A percentile compares a stretch with the other conserved stretches of the same genome.
phyloP scores from a whole-genome alignment of 2,329 filamentous ascomycete genomes.

The Capronia americana region DNA sequence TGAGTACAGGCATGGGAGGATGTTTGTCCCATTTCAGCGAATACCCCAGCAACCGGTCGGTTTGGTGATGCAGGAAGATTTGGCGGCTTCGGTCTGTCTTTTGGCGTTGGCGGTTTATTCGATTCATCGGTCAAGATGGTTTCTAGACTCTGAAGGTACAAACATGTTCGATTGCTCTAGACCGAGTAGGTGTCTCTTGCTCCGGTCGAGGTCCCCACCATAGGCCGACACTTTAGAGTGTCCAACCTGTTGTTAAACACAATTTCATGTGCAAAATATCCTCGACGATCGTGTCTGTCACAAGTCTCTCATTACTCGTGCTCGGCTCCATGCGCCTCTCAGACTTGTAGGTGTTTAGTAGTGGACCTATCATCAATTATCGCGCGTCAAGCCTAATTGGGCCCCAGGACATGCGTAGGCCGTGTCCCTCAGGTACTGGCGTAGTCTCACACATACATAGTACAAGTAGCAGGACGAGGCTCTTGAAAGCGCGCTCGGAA shows the following conservation, averaged over 20 bases:
- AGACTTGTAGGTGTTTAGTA: background rate
- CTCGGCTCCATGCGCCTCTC: background rate
- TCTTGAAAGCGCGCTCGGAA: too few relatives aligned
- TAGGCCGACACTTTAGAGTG: background rate
- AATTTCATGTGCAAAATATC: background rate
- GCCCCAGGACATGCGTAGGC: too few relatives aligned
- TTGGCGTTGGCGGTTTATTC: background rate
- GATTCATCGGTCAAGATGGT: background rate
- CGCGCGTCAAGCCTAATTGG: too few relatives aligned
- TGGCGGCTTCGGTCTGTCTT: background rate
- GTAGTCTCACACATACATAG: too few relatives aligned
- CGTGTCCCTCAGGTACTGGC: too few relatives aligned
- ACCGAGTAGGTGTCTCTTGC: background rate
- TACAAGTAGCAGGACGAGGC: too few relatives aligned
- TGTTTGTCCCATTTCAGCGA: background rate
- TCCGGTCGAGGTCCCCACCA: background rate
- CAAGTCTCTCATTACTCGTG: background rate
- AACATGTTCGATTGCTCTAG: background rate
- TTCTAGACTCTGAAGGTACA: background rate
- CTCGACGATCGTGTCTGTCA: background rate
- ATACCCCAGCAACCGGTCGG: background rate
- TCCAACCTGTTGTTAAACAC: background rate
- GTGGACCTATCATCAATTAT: too few relatives aligned
- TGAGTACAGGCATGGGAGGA: constrained; percentile 1
- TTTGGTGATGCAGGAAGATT: background rate